phyloP scores from a whole-genome alignment of 1,284 basidiomycete genomes.

The Tilletia indica region DNA sequence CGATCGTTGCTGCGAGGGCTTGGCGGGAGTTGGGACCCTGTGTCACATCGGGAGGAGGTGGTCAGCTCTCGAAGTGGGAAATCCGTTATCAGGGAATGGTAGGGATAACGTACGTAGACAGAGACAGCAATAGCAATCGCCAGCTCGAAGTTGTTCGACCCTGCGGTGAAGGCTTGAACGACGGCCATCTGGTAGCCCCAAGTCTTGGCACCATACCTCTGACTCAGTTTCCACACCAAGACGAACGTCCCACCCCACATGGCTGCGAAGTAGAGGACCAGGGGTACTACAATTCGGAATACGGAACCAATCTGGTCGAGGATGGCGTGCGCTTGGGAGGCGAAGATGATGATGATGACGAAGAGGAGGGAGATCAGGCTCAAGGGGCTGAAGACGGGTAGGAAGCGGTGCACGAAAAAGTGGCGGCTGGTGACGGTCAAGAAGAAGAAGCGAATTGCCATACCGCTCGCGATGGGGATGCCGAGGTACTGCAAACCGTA shows the following conservation, averaged over 20 bases:
- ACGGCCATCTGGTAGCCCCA: conserved; percentile 56
- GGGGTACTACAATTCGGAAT: conserved; percentile 66
- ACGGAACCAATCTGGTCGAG: conserved; percentile 42
- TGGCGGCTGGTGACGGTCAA: conserved; percentile 60
- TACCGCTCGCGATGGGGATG: conserved; percentile 68
- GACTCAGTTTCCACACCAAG: conserved; percentile 57
- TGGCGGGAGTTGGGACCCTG: conserved; percentile 34
- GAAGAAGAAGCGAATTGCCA: conserved; percentile 67
- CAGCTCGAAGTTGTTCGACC: conserved; percentile 62
- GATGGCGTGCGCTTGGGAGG: conserved; percentile 62
- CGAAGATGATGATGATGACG: conserved; percentile 75
- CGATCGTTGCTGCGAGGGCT: conserved; percentile 40
- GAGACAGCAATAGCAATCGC: conserved; percentile 81
- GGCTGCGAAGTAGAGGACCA: conserved; percentile 70
- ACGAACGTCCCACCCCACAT: conserved; percentile 72
- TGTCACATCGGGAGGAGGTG: neutral
- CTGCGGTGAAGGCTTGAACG: conserved; percentile 60
- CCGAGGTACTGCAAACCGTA: conserved; percentile 56
- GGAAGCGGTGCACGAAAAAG: conserved; percentile 65
- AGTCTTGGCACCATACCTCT: conserved; percentile 34
- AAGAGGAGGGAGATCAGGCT: conserved; percentile 64
- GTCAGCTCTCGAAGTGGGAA: conserved; percentile 31
- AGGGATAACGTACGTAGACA: conserved; percentile 59
- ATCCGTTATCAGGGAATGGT: conserved; percentile 63
- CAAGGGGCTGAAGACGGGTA: conserved; percentile 70